Percentiles rank a stretch among this genome's conserved stretches.
Conservation (phyloP, 2,329 filamentous ascomycete genomes). For the Aspergillus puulaauensis region DNA sequence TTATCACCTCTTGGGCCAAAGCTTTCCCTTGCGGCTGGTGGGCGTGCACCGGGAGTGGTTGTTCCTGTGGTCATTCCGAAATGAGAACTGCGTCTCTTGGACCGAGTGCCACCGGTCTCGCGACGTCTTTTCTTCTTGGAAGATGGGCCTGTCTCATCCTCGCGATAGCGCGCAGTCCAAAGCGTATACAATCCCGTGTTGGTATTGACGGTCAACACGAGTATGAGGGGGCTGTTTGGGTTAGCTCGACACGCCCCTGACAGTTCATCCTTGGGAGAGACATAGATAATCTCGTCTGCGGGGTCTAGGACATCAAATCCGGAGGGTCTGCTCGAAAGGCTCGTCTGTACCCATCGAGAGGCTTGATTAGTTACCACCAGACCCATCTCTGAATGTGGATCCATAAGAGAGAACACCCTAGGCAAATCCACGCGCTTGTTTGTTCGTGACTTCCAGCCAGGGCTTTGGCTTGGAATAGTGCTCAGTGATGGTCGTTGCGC, state of each 20-base stretch:
- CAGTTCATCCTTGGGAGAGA: conserved; percentile 65
- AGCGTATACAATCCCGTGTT: conserved; percentile 76
- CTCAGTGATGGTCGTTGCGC: conserved; percentile 47
- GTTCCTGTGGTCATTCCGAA: conserved; percentile 66
- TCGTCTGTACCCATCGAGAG: conserved; percentile 32
- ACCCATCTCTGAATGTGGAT: conserved; percentile 82
- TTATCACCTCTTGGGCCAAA: conserved; percentile 58
- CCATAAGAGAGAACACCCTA: conserved; percentile 76
- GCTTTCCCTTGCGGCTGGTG: conserved; percentile 71
- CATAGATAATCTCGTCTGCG: conserved; percentile 79
- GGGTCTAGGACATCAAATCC: conserved; percentile 65
- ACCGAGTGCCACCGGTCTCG: conserved; percentile 63
- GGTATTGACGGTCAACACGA: conserved; percentile 79
- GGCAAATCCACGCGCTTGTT: conserved; percentile 55
- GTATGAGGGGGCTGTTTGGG: conserved; percentile 57
- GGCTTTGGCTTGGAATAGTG: conserved; percentile 54
- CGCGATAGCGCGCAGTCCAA: conserved; percentile 78
- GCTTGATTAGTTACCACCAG: conserved; percentile 64
- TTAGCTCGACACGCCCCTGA: conserved; percentile 23
- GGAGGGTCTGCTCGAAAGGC: conserved; percentile 25
- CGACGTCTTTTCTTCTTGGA: conserved; percentile 42
- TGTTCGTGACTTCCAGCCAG: conserved; percentile 57
- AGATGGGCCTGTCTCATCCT: conserved; percentile 58
- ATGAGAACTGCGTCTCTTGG: conserved; percentile 66
- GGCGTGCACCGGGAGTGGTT: conserved; percentile 69